phyloP scores from a whole-genome alignment of 805 yeast species.

The Myxozyma mucilagina region DNA sequence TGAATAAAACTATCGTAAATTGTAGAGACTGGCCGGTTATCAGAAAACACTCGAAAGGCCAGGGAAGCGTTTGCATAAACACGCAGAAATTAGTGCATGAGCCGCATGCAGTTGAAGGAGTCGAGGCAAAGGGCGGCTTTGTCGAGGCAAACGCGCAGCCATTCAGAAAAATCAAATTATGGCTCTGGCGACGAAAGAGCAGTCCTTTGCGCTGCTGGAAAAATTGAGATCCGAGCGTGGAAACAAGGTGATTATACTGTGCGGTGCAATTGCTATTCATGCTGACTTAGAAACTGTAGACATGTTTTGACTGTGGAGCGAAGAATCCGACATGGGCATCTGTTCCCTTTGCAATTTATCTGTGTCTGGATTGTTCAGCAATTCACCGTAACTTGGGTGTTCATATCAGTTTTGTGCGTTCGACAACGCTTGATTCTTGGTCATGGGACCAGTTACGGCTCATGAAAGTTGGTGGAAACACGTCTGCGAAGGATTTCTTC shows the following conservation, averaged over 20 bases:
- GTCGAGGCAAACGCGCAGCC: background rate
- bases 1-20: too few species aligned
- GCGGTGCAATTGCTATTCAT: background rate
- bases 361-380: conserved; percentile 93
- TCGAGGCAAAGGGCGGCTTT: too few species aligned
- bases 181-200: conserved; percentile 57
- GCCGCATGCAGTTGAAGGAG: too few species aligned
- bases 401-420: conserved; percentile 91
- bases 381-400: conserved; percentile 95
- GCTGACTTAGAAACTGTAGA: conserved; percentile 23
- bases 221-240: conserved; percentile 62
- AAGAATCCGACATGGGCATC: conserved; percentile 99
- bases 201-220: conserved; percentile 59
- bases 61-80: too few species aligned
- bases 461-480: conserved; percentile 93
- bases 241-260: conserved; percentile 53
- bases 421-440: conserved; percentile 93
- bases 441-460: conserved; percentile 83
- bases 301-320: conserved; percentile 90
- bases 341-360: conserved; percentile 88
- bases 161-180: background rate
- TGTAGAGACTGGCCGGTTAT: too few species aligned
- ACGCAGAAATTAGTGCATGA: too few species aligned
- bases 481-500: conserved; percentile 78
- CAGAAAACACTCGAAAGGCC: too few species aligned